Base-by-base conservation (phyloP, 345 rosid species). In the Erodium maritimum region DNA sequence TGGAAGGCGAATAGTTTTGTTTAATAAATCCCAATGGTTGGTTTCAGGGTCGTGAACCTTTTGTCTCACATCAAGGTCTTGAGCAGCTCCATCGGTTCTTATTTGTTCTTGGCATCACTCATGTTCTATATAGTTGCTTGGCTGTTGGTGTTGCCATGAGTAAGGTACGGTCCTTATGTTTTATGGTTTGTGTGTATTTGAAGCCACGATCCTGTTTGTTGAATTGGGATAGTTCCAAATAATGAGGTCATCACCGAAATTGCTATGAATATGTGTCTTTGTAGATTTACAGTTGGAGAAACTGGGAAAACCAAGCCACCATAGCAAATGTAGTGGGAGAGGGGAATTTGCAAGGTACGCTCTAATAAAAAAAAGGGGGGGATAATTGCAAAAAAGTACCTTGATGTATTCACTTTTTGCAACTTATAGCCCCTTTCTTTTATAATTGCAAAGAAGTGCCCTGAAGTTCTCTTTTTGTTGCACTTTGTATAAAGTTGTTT, bases 231-330 rank as follows among this genome's bases (percentile, higher is more conserved):
- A 37, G 46, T 37, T 37, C 46, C 4, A 37, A 37, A 37, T 37
- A 37, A 37, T 37, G 14, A 37, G 10, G 13, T 37, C 13, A 11
- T 37, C 13, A 37, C 46, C 10, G 10, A 37, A 37, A 5, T 37
- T 37, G 10, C 46, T 5, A 37, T 46, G 18, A 52, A 57, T 58
- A 56, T 34, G 52, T 9, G 42, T 64, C 54, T 66, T 54, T 48
- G 60, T 73, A 85, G 96, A 88, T 85, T 56, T 88, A 85, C 78
- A 88, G 98, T 64, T 88, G 97, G 96, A 86, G 91, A 67, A 86
- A 86, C 66, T 86, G 95, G 95, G 95, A 91, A 77, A 72, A 75
- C 69, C 87, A 79, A 69, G 78, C 79, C 17, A 82, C 66, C 60
- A 22, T 71, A 61, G 64, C 79, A 18, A 82, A 66, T 58, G 22